phyloP scores from a whole-genome alignment of 345 rosid genomes.

The Aquilaria malaccensis region DNA sequence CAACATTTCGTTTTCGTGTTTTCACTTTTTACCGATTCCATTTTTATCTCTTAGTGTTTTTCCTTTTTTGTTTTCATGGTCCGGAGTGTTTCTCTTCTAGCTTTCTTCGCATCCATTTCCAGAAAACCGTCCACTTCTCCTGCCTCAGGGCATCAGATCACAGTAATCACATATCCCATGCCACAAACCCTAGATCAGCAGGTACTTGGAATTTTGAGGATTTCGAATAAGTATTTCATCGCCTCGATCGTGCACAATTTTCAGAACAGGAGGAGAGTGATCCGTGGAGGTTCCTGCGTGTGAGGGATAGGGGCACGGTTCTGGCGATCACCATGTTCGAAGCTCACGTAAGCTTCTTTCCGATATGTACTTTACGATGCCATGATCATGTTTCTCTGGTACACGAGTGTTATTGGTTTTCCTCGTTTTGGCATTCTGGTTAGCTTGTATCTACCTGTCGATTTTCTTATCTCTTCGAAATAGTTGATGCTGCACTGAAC shows the following conservation, averaged over 20 bases:
- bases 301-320: neutral
- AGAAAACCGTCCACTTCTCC: constrained; percentile 32
- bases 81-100: neutral
- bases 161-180: neutral
- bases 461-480: no score
- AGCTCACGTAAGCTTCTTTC: constrained; percentile 61
- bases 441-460: neutral
- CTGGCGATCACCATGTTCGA: constrained; percentile 67
- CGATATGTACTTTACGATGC: neutral
- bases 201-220: neutral
- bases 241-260: constrained; percentile 18
- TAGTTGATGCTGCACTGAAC: no score
- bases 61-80: no score
- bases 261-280: constrained; percentile 4
- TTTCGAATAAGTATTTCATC: constrained; percentile 15
- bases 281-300: neutral
- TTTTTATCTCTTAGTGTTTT: no score
- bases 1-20: no score
- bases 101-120: neutral
- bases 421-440: neutral
- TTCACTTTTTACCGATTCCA: no score
- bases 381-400: no score
- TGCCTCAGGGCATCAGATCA: constrained; percentile 18
- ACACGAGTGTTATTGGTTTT: neutral
- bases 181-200: constrained; percentile 14